Percentiles rank a stretch among this genome's conserved stretches.
Evolutionary conservation across 2,329 filamentous ascomycete species (phyloP).

Genomic region (Aspergillus ochraceus): DNA sequence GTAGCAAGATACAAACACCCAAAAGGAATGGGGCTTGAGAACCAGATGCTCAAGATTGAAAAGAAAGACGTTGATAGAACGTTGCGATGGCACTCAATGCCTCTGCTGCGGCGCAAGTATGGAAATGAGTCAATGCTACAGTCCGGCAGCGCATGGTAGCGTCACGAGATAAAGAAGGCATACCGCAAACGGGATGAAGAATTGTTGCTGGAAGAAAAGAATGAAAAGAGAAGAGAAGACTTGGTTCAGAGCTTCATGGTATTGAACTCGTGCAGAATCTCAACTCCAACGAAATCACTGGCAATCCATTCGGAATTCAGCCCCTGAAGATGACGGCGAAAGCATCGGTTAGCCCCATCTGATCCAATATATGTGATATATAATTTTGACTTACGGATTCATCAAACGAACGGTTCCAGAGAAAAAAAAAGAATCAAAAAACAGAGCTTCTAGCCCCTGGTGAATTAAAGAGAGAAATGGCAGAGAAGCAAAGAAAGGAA

Average conservation of each 20-base stretch:
- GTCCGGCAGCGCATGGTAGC: neutral
- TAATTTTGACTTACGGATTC: constrained; percentile 21
- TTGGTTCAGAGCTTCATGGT: constrained; percentile 21
- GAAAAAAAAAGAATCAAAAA: constrained; percentile 10
- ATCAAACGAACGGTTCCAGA: constrained; percentile 4
- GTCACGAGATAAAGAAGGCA: constrained; percentile 1
- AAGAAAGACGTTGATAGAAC: constrained; percentile 18
- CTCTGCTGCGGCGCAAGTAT: constrained; percentile 19
- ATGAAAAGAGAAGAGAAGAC: constrained; percentile 18
- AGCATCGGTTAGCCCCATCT: constrained; percentile 12
- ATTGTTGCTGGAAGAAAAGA: constrained; percentile 16
- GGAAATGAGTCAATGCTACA: constrained; percentile 9
- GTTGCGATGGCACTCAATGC: constrained; percentile 33
- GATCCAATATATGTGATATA: neutral
- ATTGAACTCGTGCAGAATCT: constrained; percentile 27
- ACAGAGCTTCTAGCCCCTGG: constrained; percentile 33
- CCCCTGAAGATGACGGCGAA: constrained; percentile 13
- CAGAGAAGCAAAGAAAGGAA: constrained; percentile 19
- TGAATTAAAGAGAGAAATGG: constrained; percentile 18
- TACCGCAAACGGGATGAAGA: constrained; percentile 21
- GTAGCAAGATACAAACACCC: neutral
- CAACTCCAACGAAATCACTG: constrained; percentile 10
- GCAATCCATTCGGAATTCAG: constrained; percentile 5
- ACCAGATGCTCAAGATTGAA: constrained; percentile 19
- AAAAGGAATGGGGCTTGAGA: constrained; percentile 17